phyloP scores from a whole-genome alignment of 352 stramenopile genomes.

The Pythium scleroteichum region DNA sequence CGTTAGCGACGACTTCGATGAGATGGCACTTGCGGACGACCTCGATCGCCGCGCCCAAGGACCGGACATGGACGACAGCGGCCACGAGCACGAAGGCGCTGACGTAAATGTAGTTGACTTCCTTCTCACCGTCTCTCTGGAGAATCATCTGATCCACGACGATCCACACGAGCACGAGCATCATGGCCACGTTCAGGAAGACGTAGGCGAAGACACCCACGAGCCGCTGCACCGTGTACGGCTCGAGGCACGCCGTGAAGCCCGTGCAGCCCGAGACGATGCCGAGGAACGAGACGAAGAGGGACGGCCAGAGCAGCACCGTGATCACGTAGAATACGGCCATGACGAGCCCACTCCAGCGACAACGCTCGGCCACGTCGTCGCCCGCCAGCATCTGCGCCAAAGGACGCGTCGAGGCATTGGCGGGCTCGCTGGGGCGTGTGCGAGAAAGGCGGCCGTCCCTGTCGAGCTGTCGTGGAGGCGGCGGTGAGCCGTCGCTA shows the following conservation, averaged over 20 bases:
- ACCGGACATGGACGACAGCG: constrained; percentile 10
- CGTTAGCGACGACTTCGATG: not conserved
- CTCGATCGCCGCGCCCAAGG: not conserved
- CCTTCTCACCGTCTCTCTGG: not conserved
- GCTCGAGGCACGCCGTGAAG: constrained; percentile 6
- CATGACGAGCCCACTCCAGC: constrained; percentile 18
- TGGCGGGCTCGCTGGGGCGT: not conserved
- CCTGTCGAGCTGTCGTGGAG: not conserved
- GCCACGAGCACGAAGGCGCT: constrained; percentile 7
- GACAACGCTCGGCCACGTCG: constrained; percentile 15
- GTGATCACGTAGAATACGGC: constrained; percentile 21
- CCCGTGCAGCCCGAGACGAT: constrained; percentile 3
- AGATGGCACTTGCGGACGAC: constrained; percentile 15
- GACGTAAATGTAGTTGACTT: constrained; percentile 14
- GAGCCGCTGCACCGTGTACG: constrained; percentile 20
- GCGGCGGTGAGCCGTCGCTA: not conserved
- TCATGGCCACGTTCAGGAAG: constrained; percentile 17
- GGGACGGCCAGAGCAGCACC: constrained; percentile 20
- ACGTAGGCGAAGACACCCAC: constrained; percentile 16
- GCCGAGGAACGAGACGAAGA: constrained; percentile 17
- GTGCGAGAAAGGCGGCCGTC: not conserved
- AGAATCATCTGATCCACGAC: constrained; percentile 8
- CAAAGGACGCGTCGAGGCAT: not conserved
- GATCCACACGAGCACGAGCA: constrained; percentile 9
- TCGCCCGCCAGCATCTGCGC: constrained; percentile 13